Base-by-base conservation (phyloP, 306 rosid species). In the Gleditsia sinensis region DNA sequence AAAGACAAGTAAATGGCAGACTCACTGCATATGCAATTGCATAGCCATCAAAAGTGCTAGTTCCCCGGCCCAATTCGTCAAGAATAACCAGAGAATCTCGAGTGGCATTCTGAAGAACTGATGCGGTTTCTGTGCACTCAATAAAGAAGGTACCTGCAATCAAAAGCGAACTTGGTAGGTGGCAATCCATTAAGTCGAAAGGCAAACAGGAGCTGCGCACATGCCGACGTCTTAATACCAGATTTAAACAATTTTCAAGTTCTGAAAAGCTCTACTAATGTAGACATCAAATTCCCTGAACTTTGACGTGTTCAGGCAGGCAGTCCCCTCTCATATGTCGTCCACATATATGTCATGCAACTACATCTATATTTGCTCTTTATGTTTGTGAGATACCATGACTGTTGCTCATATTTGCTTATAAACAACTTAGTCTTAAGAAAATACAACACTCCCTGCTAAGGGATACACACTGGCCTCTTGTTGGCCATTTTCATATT, bases 11-110 rank as follows among this genome's bases (percentile, higher is more conserved):
- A 54, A 64, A 61, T 63, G 16, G 74, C 4, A 30, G 59, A 56
- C 96, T 90, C 77, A 94, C 98, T 62, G 98, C 88, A 75, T 90
- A 94, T 34, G 98, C 98, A 75, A 94, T 94, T 84, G 98, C 98
- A 69, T 94, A 94, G 71, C 98, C 98, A 72, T 94, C 97, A 75
- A 91, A 94, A 7, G 98, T 90, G 89, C 98, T 90, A 6, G 98
- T 94, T 85, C 98, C 98, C 62, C 98, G 91, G 49, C 98, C 98
- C 83, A 94, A 64, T 86, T 94, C 98, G 60, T 91, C 97, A 40
- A 91, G 96, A 83, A 94, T 88, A 56, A 94, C 96, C 79, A 94
- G 82, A 67, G 98, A 91, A 84, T 94, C 90, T 84, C 82, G 96
- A 56, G 95, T 94, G 14, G 97, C 96, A 57, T 86, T 86, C 57